Evolutionary conservation across 179 eudicot species (phyloP), one percentile per base, ranked within the genome.

Genomic region (Spinacia oleracea): DNA sequence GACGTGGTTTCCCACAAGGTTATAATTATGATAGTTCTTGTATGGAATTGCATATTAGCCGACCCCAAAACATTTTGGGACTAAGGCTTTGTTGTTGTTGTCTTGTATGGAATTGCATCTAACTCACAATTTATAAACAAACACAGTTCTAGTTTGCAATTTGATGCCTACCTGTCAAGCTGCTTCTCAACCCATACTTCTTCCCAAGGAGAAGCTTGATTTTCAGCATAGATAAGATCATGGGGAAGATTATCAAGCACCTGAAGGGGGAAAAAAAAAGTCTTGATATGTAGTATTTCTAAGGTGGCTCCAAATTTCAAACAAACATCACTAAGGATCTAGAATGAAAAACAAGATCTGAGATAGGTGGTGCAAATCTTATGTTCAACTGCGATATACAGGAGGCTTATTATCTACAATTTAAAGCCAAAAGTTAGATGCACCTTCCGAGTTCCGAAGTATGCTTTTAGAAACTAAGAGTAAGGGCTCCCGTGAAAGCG

Each of bases 211-310:
- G 92, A 88, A 82, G 83, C 89, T 90, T 94, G 98, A 90, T 88
- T 87, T 80, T 90, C 89, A 6, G 98, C 82, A 84, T 86, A 88
- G 80, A 94, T 85, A 65, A 93, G 91, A 88, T 94, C 98, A 78
- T 94, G 98, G 31, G 98, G 98, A 84, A 94, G 98, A 86, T 94
- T 94, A 87, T 94, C 98, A 84, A 94, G 97, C 77, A 94, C 97
- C 98, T 93, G 73, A 21, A 82, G 75, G 63, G 21, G 43, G 25
- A 74, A 69, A n/a, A 20, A 42, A n/a, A 35, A 21, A 21, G 35
- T 48, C 45, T 50, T 10, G 40, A 8, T 62, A 58, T 27, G 42
- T 58, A 34, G 45, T 43, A 18, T 42, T 50, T 15, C 38, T 38
- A 70, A 58, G 48, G 35, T 35, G 29, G 68, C 25, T 25, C 35